Evolutionary conservation across 495 filamentous ascomycete genomes (phyloP).

Genomic region (Xanthoparmelia taractica): DNA sequence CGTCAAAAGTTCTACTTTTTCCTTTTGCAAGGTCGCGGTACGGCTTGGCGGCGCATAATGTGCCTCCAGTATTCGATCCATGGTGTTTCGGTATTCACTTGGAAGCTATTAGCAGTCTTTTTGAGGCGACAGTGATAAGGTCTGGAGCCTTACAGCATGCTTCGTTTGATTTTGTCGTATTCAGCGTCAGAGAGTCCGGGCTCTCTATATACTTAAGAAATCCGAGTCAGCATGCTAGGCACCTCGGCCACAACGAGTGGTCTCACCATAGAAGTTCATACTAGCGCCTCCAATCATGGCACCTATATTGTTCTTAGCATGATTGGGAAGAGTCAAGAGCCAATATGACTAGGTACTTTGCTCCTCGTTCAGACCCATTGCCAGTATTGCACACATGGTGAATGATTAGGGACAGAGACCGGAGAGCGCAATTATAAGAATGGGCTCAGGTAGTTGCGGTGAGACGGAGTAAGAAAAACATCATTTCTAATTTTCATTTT

Average conservation of each 20-base stretch:
- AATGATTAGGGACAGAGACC: neutral
- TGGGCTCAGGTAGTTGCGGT: conserved; percentile 1
- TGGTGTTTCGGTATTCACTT: conserved; percentile 2
- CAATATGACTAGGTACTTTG: neutral
- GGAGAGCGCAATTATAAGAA: neutral
- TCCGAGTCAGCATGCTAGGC: neutral
- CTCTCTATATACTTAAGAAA: neutral
- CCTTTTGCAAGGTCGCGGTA: neutral
- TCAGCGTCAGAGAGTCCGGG: neutral
- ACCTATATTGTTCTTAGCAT: neutral
- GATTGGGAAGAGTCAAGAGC: neutral
- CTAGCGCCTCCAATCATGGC: neutral
- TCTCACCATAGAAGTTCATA: neutral
- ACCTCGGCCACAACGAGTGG: neutral
- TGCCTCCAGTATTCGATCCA: neutral
- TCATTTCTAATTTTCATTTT: too few relatives aligned
- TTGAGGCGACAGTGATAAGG: neutral
- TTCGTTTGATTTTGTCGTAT: conserved; percentile 3
- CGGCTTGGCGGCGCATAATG: neutral
- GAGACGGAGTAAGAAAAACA: neutral
- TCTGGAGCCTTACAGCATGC: neutral
- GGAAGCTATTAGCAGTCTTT: neutral
- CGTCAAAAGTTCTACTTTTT: neutral
- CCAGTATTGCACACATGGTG: neutral
- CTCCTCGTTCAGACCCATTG: neutral